These are phyloP conservation scores for Tillandsia fasciculata DNA, from an alignment of 176 grass and related monocot genomes.

Conservation along the genomic window DNA sequence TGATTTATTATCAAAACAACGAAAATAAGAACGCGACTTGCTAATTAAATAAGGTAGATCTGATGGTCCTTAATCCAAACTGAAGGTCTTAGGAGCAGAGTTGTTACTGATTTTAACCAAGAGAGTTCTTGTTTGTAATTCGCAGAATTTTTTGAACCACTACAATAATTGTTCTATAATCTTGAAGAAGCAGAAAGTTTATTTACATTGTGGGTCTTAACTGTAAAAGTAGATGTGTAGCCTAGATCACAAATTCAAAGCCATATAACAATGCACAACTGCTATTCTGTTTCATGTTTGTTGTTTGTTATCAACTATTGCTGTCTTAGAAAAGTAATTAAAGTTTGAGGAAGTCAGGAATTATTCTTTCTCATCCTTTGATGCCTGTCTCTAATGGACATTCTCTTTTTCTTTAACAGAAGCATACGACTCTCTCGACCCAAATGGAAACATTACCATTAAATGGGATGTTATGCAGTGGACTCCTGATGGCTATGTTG, in stretches of 20 bases:
- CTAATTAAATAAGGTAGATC: neutral
- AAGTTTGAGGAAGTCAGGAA: neutral
- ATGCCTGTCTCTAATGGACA: neutral
- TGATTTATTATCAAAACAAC: neutral
- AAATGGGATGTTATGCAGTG: conserved; percentile 87
- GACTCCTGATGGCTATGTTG: conserved; percentile 89
- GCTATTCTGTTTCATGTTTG: neutral
- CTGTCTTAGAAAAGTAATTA: neutral
- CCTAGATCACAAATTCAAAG: too few relatives aligned
- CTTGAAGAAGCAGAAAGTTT: too few relatives aligned
- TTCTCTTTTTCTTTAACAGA: conserved; percentile 32
- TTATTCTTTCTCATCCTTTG: neutral
- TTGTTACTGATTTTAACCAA: too few relatives aligned
- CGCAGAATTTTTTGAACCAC: too few relatives aligned
- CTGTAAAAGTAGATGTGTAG: too few relatives aligned
- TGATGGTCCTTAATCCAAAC: neutral
- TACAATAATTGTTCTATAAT: too few relatives aligned
- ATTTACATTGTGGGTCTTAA: too few relatives aligned
- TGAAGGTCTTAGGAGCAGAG: too few relatives aligned
- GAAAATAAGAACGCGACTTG: neutral
- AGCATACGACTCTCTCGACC: conserved; percentile 81
- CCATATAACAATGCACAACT: too few relatives aligned
- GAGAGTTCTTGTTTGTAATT: too few relatives aligned
- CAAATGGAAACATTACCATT: conserved; percentile 79
- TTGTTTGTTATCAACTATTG: neutral